Evolutionary conservation across 495 filamentous ascomycete genomes (phyloP), one percentile per base, ranked within the genome.

Genomic region (Xylaria curta): DNA sequence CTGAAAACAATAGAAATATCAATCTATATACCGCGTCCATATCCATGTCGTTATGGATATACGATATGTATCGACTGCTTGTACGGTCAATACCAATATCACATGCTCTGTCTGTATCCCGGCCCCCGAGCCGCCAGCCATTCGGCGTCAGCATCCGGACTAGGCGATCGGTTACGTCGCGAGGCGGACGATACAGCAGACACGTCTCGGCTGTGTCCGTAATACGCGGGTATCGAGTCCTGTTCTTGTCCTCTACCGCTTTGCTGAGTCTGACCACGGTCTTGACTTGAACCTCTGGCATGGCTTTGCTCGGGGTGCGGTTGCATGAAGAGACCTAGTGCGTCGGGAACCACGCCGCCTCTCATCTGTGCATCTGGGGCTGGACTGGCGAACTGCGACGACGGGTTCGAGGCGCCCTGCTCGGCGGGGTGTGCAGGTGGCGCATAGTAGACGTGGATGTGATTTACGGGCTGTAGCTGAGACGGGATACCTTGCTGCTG

Each of bases 381-480:
- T 9, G 47, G 42, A 1, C 19, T 67, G 3, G 21, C 5, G 53
- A 17, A 56, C 8, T 42, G 51, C 24, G 66, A 36, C 2, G 66
- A 40, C 49, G 66, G 3, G 24, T 13, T 21, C 31, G 66, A n/a
- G 21, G 8, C 10, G 49, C 19, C 26, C 19, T 54, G 66, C 36
- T 58, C 49, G 19, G 10, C 10, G 13, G 17, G 19, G 0, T 61
- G 61, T 4, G 26, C 3, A 15, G 69, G 61, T n/a, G 69, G 61
- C 38, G 61, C 38, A 53, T 72, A 72, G 69, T 72, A 66, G 15
- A 72, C 51, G 69, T 72, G 61, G 69, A 72, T 60, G n/a, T 71
- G 68, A 33, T 72, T 65, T 13, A 66, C 28, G 28, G 61, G 69
- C 42, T 66, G 69, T 19, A 60, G 36, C 17, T 66, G 69, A 0